phyloP scores from a whole-genome alignment of 805 yeast species.

The Cyberlindnera lachancei region DNA sequence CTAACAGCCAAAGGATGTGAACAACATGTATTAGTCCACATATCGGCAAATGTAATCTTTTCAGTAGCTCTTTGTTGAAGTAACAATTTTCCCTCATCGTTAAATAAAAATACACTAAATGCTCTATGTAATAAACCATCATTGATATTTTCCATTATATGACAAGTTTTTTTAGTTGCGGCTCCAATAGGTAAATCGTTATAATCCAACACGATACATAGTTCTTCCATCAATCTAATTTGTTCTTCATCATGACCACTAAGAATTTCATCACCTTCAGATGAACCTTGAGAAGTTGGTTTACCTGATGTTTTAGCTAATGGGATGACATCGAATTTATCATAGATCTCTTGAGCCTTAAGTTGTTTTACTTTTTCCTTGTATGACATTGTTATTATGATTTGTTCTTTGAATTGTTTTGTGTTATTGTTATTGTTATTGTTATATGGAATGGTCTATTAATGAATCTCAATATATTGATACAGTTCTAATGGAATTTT shows the following conservation, averaged over 20 bases:
- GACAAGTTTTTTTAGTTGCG: conserved; percentile 87
- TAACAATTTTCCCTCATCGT: conserved; percentile 64
- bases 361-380: conserved; percentile 48
- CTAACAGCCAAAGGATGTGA: conserved; percentile 92
- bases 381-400: conserved; percentile 24
- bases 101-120: conserved; percentile 89
- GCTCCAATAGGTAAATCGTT: conserved; percentile 86
- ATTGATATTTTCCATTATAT: conserved; percentile 79
- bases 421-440: conserved; percentile 3
- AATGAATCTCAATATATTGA: too few species aligned
- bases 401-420: conserved; percentile 7
- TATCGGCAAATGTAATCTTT: conserved; percentile 90
- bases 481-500: too few species aligned
- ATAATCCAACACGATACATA: conserved; percentile 88
- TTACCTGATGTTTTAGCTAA: conserved; percentile 53
- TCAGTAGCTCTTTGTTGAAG: conserved; percentile 95
- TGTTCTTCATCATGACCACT: conserved; percentile 91
- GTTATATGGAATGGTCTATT: too few species aligned
- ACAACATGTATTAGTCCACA: conserved; percentile 99
- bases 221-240: conserved; percentile 90
- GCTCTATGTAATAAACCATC: conserved; percentile 90
- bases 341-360: conserved; percentile 40
- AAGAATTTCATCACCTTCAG: conserved; percentile 41
- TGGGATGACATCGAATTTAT: conserved; percentile 62
- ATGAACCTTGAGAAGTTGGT: conserved; percentile 28